Base-by-base conservation (phyloP, 1,139 yeast species). In the Pichia sp. region DNA sequence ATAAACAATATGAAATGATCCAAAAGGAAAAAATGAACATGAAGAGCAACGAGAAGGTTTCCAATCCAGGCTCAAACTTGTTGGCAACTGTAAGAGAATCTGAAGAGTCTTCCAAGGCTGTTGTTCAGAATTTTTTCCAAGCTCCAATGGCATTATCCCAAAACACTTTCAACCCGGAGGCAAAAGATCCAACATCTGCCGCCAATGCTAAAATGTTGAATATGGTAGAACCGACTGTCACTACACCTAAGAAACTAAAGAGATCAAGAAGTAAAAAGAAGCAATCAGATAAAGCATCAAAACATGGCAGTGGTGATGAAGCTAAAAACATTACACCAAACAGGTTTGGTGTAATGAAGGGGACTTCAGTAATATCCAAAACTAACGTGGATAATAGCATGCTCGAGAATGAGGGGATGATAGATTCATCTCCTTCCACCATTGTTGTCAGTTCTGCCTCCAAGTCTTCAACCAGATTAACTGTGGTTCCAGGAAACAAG, bases 361-460 rank as follows among this genome's bases (percentile, higher is more conserved):
- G n/a, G n/a, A 36, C 26, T 23, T 23, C 26, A 23, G 26, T 23
- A 23, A 23, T 23, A 23, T 23, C 26, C 26, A 36, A 36, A n/a
- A n/a, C 41, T 15, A n/a, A 36, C 16, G 16, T 36, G 16, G n/a
- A 36, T n/a, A 36, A 36, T n/a, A 36, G 41, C 41, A 36, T 23
- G 10, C 31, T 30, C 10, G 36, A 44, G 4, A 8, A 15, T 19
- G 47, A 26, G 45, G 30, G 8, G 11, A 49, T 41, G 16, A 50
- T 53, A 11, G 52, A 58, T 49, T 58, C 61, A n/a, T 57, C 61
- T n/a, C 58, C 61, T 1, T 57, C 60, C 1, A 58, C 61, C 1
- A 58, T 58, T 38, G 45, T 58, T 23, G 45, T 58, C 15, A 53
- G 54, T 29, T 58, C 59, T 11, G 53, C 58, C 11, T 50, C 56